phyloP scores from a whole-genome alignment of 441 rosid species.

The Croton setiger region DNA sequence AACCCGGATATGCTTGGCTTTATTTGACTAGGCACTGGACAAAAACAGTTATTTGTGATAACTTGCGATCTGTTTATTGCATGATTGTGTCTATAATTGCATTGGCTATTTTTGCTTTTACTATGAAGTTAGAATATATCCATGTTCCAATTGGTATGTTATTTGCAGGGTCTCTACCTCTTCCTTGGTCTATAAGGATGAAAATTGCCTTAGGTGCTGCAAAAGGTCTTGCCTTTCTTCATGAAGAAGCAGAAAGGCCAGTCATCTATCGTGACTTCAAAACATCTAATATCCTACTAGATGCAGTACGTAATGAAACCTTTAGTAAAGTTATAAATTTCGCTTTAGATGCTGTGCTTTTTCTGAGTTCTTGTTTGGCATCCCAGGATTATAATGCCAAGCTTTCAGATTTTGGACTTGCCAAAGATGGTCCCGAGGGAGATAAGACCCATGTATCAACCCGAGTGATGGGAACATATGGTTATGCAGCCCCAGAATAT shows the following conservation, averaged over 20 bases:
- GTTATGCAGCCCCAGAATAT: constrained; percentile 92
- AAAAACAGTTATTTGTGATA: not conserved
- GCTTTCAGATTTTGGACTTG: constrained; percentile 93
- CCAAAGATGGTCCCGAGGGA: constrained; percentile 94
- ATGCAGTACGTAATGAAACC: constrained; percentile 52
- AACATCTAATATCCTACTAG: constrained; percentile 84
- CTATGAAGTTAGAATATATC: not conserved
- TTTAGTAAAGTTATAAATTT: not conserved
- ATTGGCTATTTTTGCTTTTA: constrained; percentile 6
- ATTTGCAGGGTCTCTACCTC: constrained; percentile 73
- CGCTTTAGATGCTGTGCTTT: constrained; percentile 2
- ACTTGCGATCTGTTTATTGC: not conserved
- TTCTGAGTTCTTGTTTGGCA: constrained; percentile 22
- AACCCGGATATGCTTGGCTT: not conserved
- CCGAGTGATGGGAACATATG: constrained; percentile 93
- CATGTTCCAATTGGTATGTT: constrained; percentile 16
- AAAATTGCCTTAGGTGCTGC: constrained; percentile 93
- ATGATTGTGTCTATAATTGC: not conserved
- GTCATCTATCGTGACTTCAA: constrained; percentile 95
- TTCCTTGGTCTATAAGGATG: constrained; percentile 92
- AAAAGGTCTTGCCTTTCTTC: constrained; percentile 88
- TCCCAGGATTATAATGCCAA: constrained; percentile 86
- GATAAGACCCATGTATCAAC: constrained; percentile 94
- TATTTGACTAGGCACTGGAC: not conserved
- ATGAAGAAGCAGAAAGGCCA: constrained; percentile 88